Conservation (phyloP, 345 rosid species). For the Gossypium herbaceum region DNA sequence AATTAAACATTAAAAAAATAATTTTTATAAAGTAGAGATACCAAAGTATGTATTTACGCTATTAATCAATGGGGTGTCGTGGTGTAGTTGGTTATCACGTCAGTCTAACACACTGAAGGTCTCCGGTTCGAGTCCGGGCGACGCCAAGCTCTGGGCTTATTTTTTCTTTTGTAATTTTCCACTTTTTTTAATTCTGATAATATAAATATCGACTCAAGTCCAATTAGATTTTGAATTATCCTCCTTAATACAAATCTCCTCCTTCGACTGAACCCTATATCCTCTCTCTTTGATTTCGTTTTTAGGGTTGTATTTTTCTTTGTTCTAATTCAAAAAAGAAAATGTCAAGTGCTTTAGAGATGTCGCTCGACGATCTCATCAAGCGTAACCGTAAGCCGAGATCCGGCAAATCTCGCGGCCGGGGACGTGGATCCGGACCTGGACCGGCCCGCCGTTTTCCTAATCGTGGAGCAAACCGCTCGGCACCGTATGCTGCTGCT, state of each 20-base stretch:
- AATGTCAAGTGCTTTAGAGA: constrained; percentile 86
- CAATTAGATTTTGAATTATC: too few species aligned
- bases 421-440: constrained; percentile 58
- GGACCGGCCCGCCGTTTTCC: constrained; percentile 69
- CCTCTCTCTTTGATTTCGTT: neutral
- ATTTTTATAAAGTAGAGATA: accelerated
- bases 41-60: accelerated
- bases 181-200: too few species aligned
- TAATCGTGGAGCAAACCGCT: constrained; percentile 58
- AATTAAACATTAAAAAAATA: accelerated
- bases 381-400: constrained; percentile 70
- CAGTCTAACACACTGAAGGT: constrained; percentile 98
- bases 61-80: constrained; percentile 43
- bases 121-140: constrained; percentile 96
- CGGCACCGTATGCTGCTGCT: constrained; percentile 57
- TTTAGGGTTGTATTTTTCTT: neutral
- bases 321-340: constrained; percentile 8
- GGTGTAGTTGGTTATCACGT: constrained; percentile 99
- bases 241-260: too few species aligned
- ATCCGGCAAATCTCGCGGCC: constrained; percentile 49
- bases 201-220: too few species aligned
- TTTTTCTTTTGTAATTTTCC: too few species aligned
- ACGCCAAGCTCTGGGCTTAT: constrained; percentile 34
- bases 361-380: constrained; percentile 96
- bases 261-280: too few species aligned